These are phyloP conservation scores for Fraxinus dipetala DNA, from an alignment of 305 asterid species.

Conservation along the genomic window DNA sequence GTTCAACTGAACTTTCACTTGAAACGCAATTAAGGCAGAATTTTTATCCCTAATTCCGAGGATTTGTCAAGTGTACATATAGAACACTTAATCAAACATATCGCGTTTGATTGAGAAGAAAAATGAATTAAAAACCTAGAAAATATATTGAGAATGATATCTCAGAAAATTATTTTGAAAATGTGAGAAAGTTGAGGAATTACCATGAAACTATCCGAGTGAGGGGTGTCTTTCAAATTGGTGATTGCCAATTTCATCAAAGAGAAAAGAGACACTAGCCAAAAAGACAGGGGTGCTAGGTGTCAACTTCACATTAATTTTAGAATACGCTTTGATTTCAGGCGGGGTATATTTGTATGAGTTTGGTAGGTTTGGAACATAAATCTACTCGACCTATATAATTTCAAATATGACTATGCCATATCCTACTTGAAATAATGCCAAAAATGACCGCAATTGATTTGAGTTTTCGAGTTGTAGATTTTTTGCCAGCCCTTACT, in stretches of 20 bases:
- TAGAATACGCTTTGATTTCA: background rate
- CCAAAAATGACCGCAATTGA: background rate
- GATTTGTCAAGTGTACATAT: background rate
- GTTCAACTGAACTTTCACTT: too few species aligned
- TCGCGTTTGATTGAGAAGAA: background rate
- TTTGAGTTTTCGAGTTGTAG: background rate
- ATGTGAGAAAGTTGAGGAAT: background rate
- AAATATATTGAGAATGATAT: background rate
- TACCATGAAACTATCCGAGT: background rate
- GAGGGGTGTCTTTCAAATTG: background rate
- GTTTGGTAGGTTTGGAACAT: background rate
- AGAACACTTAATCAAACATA: background rate
- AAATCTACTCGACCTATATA: background rate
- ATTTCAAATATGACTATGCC: background rate
- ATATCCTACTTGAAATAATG: background rate
- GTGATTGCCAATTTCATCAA: background rate
- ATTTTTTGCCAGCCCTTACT: background rate
- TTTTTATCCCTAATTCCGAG: background rate
- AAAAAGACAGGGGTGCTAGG: background rate
- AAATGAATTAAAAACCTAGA: too few species aligned
- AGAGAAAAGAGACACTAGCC: background rate
- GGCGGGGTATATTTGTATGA: background rate
- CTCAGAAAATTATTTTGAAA: too few species aligned
- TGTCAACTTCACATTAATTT: too few species aligned
- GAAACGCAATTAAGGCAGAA: too few species aligned